Conservation (phyloP, 257 asterid species). For the Gentiana dahurica region DNA sequence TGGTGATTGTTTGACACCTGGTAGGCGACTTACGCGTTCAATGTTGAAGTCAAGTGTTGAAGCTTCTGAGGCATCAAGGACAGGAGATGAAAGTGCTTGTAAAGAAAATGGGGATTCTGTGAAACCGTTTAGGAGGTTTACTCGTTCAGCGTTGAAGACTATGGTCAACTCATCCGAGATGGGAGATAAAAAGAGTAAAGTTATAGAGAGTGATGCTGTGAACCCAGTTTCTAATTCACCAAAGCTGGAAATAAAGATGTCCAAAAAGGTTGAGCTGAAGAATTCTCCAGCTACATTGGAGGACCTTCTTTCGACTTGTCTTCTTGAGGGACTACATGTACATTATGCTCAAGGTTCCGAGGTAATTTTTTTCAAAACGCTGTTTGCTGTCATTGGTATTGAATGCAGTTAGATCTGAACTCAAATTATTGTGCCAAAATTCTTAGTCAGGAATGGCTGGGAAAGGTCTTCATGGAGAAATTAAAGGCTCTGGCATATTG, state of each 20-base stretch:
- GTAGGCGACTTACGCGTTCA: neutral
- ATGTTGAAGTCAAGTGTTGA: neutral
- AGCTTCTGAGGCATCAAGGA: neutral
- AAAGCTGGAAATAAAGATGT: conserved; percentile 55
- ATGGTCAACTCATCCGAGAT: conserved; percentile 21
- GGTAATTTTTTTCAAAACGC: conserved; percentile 24
- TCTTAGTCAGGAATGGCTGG: conserved; percentile 35
- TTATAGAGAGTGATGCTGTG: conserved; percentile 6
- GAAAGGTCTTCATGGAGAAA: conserved; percentile 52
- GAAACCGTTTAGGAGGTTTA: conserved; percentile 41
- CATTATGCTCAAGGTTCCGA: conserved; percentile 49
- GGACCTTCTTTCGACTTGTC: conserved; percentile 81
- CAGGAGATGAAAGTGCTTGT: neutral
- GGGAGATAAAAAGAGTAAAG: conserved; percentile 15
- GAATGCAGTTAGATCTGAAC: conserved; percentile 1
- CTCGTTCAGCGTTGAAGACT: conserved; percentile 43
- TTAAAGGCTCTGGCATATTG: conserved; percentile 57
- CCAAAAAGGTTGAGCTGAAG: conserved; percentile 47
- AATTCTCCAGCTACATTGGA: conserved; percentile 48
- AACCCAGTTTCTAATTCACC: conserved; percentile 27
- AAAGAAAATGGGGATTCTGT: conserved; percentile 17
- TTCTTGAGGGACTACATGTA: conserved; percentile 70
- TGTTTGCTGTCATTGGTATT: conserved; percentile 1
- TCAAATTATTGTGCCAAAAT: conserved; percentile 13
- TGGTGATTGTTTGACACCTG: neutral